Conservation (phyloP, 352 stramenopile genomes). For the Phytophthora foliorum region DNA sequence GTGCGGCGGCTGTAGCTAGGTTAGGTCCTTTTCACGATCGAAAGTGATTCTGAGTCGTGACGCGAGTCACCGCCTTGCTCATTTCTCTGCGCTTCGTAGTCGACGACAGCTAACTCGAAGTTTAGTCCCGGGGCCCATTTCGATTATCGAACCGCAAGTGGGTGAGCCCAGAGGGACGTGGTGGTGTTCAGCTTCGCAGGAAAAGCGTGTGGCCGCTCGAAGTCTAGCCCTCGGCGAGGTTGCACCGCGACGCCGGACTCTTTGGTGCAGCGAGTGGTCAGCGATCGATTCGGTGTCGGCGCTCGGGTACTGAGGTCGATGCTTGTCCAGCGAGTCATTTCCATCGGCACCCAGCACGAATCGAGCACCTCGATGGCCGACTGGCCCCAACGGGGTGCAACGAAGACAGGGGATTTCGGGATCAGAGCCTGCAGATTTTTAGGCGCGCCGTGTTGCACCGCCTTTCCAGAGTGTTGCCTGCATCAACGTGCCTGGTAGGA, state of each 20-base stretch:
- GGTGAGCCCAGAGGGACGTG: not conserved
- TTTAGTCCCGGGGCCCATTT: slow-evolving; percentile 30
- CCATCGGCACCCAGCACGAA: not conserved
- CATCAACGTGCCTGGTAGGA: not conserved
- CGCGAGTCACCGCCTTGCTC: slow-evolving; percentile 19
- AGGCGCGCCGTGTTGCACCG: not conserved
- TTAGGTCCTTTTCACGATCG: slow-evolving; percentile 3
- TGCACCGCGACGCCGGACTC: slow-evolving; percentile 1
- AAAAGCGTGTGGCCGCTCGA: not conserved
- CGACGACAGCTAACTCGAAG: slow-evolving; percentile 22
- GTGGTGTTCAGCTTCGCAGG: slow-evolving; percentile 11
- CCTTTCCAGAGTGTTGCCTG: slow-evolving; percentile 10
- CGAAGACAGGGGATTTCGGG: not conserved
- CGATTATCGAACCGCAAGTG: slow-evolving; percentile 22
- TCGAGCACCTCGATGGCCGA: not conserved
- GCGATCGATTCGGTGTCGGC: slow-evolving; percentile 2
- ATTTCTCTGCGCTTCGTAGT: slow-evolving; percentile 5
- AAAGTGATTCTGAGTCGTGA: slow-evolving; percentile 27
- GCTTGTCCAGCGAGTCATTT: not conserved
- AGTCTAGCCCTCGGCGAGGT: not conserved
- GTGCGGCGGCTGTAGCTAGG: not conserved
- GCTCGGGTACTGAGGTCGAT: not conserved
- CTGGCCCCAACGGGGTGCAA: not conserved
- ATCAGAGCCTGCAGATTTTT: not conserved
- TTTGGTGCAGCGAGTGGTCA: slow-evolving; percentile 6